These are phyloP conservation scores for Ophiorrhiza pumila DNA, from an alignment of 257 asterid genomes.

Conservation along the genomic window DNA sequence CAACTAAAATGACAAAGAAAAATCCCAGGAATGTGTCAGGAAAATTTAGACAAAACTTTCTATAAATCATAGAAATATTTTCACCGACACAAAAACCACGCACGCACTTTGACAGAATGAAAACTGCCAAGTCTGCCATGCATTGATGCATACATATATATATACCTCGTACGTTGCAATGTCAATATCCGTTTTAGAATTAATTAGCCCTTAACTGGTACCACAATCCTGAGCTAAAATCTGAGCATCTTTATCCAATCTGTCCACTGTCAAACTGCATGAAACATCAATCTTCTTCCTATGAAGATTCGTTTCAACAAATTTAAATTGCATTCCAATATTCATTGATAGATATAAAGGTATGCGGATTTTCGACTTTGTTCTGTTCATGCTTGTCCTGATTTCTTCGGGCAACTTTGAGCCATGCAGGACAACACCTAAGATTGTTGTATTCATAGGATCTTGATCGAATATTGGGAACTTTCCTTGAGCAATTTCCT, in stretches of 20 bases:
- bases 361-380: background rate
- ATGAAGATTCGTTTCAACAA: background rate
- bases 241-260: background rate
- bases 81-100: background rate
- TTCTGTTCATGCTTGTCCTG: constrained; percentile 13
- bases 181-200: background rate
- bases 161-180: too few species aligned
- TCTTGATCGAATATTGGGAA: constrained; percentile 1
- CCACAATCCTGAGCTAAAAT: constrained; percentile 13
- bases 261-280: constrained; percentile 12
- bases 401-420: constrained; percentile 14
- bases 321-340: background rate
- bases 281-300: constrained; percentile 10
- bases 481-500: constrained; percentile 11
- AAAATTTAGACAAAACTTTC: background rate
- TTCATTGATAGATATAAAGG: constrained; percentile 4
- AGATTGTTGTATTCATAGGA: background rate
- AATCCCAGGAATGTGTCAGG: background rate
- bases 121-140: too few species aligned
- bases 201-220: background rate
- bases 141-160: too few species aligned
- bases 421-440: background rate
- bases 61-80: background rate
- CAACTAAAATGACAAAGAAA: background rate
- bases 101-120: too few species aligned